These are phyloP conservation scores for Coemansia sp. DNA, from an alignment of 192 early-diverging fungal genomes.

Conservation along the genomic window DNA sequence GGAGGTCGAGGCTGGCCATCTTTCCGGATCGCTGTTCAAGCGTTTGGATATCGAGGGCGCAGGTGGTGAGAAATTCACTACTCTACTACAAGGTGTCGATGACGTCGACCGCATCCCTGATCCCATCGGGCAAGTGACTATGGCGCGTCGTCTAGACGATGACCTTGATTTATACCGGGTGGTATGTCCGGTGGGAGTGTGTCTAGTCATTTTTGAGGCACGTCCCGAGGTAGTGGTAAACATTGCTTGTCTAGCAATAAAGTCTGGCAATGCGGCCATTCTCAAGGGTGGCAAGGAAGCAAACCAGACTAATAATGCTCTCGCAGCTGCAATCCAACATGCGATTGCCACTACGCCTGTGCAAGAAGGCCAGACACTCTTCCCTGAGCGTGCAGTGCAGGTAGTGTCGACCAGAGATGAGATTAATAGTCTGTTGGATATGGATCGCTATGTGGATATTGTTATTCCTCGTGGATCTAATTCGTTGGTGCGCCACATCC, in stretches of 20 bases:
- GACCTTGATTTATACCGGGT: constrained; percentile 90
- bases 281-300: constrained; percentile 98
- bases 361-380: constrained; percentile 34
- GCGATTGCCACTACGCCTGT: constrained; percentile 63
- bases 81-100: constrained; percentile 83
- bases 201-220: constrained; percentile 97
- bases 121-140: constrained; percentile 77
- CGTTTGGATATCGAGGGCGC: constrained; percentile 79
- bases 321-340: constrained; percentile 73
- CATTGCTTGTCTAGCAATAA: constrained; percentile 91
- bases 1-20: constrained; percentile 69
- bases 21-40: constrained; percentile 78
- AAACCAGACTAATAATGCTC: constrained; percentile 69
- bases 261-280: constrained; percentile 96
- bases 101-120: constrained; percentile 86
- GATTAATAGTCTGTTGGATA: constrained; percentile 77
- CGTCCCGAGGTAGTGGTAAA: constrained; percentile 98
- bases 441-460: constrained; percentile 92
- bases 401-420: constrained; percentile 89
- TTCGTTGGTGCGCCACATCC: constrained; percentile 85
- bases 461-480: constrained; percentile 96
- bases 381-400: constrained; percentile 75
- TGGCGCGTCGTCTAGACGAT: constrained; percentile 76
- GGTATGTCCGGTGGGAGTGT: constrained; percentile 89
- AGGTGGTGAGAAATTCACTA: constrained; percentile 78